phyloP scores from a whole-genome alignment of 129 eudicot genomes.

The Apium graveolens region DNA sequence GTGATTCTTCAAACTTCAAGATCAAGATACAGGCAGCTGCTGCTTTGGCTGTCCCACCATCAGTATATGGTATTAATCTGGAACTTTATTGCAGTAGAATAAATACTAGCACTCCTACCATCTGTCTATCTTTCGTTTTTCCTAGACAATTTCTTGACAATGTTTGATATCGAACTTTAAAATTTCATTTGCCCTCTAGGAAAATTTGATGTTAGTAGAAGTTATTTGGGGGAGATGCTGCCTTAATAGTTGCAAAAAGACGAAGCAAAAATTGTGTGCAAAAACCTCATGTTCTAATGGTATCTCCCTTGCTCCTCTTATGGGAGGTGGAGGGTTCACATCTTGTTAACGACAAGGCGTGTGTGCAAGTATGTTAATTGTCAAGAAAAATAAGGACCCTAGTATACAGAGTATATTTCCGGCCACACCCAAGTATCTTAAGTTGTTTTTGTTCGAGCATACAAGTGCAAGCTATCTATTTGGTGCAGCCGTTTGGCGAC shows the following conservation, averaged over 20 bases:
- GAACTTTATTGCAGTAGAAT: background rate
- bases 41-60: slow-evolving; percentile 85
- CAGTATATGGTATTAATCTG: slow-evolving; percentile 46
- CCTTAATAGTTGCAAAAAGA: background rate
- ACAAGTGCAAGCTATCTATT: background rate
- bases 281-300: background rate
- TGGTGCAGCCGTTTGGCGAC: background rate
- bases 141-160: background rate
- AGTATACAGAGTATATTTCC: background rate
- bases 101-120: background rate
- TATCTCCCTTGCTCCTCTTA: no score
- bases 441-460: background rate
- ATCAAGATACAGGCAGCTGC: slow-evolving; percentile 97
- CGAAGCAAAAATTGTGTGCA: background rate
- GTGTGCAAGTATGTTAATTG: no score
- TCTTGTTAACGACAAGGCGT: no score
- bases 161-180: background rate
- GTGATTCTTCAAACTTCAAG: slow-evolving; percentile 87
- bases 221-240: background rate
- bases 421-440: background rate
- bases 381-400: background rate
- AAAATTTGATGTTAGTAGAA: background rate
- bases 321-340: no score
- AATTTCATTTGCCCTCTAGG: background rate
- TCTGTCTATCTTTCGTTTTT: background rate